Conservation (phyloP, 805 yeast species). For the Lipomyces kockii region DNA sequence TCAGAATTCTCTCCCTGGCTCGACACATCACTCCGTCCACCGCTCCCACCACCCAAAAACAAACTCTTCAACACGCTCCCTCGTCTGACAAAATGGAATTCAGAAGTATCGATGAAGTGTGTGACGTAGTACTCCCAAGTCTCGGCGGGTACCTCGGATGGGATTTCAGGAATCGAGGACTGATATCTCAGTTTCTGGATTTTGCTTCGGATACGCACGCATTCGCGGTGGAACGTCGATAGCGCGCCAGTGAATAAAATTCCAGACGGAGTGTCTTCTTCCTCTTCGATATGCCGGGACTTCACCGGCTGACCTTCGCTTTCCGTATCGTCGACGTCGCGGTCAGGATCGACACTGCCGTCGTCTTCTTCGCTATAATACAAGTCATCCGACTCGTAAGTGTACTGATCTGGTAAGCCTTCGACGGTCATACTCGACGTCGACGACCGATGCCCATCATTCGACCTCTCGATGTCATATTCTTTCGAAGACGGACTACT, state of each 20-base stretch:
- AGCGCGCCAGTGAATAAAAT: constrained; percentile 20
- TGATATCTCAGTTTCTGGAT: constrained; percentile 20
- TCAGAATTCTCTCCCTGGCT: background rate
- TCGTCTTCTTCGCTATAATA: background rate
- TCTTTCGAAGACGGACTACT: constrained; percentile 5
- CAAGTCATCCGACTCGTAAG: constrained; percentile 7
- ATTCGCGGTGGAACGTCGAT: constrained; percentile 29
- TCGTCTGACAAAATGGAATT: constrained; percentile 23
- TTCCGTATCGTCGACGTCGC: background rate
- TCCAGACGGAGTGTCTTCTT: constrained; percentile 28
- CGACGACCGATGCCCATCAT: constrained; percentile 5
- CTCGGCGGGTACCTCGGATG: constrained; percentile 31
- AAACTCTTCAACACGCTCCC: constrained; percentile 23
- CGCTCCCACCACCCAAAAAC: constrained; percentile 2
- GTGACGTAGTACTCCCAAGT: constrained; percentile 33
- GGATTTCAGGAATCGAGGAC: constrained; percentile 34
- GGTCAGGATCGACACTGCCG: background rate
- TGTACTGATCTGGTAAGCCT: constrained; percentile 9
- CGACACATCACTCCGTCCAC: background rate
- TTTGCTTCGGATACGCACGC: constrained; percentile 33
- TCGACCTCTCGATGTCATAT: background rate
- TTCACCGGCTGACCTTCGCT: background rate
- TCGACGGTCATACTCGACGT: background rate
- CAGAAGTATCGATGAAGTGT: constrained; percentile 20
- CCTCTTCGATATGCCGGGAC: constrained; percentile 9